These are phyloP conservation scores for Arthromyces matolae DNA, from an alignment of 768 basidiomycete genomes.

Conservation along the genomic window DNA sequence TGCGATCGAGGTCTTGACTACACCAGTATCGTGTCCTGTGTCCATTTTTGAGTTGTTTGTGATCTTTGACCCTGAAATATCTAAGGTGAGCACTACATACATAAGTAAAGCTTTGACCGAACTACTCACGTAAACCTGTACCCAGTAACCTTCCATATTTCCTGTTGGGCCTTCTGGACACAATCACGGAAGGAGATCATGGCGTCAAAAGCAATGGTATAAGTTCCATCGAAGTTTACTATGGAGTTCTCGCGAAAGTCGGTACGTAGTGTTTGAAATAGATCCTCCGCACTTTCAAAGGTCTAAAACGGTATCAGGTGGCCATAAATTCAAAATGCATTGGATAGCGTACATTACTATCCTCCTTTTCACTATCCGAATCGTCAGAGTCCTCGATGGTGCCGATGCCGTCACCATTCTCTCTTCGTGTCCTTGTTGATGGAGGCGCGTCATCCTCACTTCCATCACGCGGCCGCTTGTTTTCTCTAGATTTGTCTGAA, in stretches of 20 bases:
- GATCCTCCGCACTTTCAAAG: not conserved
- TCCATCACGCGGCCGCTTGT: not conserved
- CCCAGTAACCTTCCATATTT: not conserved
- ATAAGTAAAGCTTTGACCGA: no score
- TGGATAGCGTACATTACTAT: not conserved
- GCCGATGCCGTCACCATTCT: not conserved
- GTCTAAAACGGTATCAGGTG: not conserved
- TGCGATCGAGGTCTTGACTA: not conserved
- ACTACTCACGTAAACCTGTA: not conserved
- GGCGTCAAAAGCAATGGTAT: not conserved
- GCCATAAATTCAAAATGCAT: not conserved
- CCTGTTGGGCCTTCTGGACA: not conserved
- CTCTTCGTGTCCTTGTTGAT: not conserved
- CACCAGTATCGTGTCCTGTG: not conserved
- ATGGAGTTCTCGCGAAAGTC: not conserved
- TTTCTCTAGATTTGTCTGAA: not conserved
- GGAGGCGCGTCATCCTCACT: no score
- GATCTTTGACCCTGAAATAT: not conserved
- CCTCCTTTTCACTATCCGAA: no score
- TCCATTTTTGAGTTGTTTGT: not conserved
- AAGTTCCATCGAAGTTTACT: not conserved
- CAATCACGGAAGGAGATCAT: not conserved
- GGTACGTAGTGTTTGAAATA: not conserved
- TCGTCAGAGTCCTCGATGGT: no score
- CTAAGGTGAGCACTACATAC: not conserved